Evolutionary conservation across 257 asterid genomes (phyloP).

Genomic region (Ehretia macrophylla): DNA sequence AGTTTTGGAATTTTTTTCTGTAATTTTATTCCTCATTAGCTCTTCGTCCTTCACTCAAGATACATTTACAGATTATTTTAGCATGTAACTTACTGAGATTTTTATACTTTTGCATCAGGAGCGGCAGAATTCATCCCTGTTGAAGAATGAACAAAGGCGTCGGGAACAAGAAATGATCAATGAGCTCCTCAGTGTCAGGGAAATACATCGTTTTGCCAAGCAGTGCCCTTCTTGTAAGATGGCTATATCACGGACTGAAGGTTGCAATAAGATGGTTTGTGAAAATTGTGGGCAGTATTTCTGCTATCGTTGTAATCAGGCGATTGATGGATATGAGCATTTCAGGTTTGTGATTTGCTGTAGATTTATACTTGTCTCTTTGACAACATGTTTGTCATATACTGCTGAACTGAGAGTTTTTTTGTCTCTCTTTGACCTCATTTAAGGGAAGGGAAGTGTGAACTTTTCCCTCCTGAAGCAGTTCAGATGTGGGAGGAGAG

Average conservation of each 20-base stretch:
- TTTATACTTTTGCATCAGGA: conserved; percentile 41
- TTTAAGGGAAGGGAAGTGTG: conserved; percentile 60
- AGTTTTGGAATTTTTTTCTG: too few relatives aligned
- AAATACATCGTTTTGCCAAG: conserved; percentile 55
- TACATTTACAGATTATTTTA: too few relatives aligned
- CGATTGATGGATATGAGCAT: conserved; percentile 81
- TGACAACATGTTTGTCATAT: neutral
- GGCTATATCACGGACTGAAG: conserved; percentile 82
- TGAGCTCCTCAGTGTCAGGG: conserved; percentile 56
- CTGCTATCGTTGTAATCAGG: conserved; percentile 69
- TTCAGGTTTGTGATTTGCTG: conserved; percentile 47
- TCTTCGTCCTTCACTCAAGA: too few relatives aligned
- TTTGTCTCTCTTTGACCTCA: conserved; percentile 3
- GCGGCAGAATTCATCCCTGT: conserved; percentile 55
- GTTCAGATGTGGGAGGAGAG: conserved; percentile 65
- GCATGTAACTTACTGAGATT: too few relatives aligned
- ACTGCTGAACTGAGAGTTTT: conserved; percentile 10
- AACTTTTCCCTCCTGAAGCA: conserved; percentile 61
- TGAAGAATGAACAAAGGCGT: conserved; percentile 49
- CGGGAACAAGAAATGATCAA: conserved; percentile 74
- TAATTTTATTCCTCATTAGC: too few relatives aligned
- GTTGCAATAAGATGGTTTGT: conserved; percentile 91
- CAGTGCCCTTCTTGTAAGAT: conserved; percentile 91
- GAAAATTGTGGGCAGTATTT: conserved; percentile 67
- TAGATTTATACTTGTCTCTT: conserved; percentile 1